Evolutionary conservation across 805 yeast genomes (phyloP).

Genomic region (Candida xiaguanensis): DNA sequence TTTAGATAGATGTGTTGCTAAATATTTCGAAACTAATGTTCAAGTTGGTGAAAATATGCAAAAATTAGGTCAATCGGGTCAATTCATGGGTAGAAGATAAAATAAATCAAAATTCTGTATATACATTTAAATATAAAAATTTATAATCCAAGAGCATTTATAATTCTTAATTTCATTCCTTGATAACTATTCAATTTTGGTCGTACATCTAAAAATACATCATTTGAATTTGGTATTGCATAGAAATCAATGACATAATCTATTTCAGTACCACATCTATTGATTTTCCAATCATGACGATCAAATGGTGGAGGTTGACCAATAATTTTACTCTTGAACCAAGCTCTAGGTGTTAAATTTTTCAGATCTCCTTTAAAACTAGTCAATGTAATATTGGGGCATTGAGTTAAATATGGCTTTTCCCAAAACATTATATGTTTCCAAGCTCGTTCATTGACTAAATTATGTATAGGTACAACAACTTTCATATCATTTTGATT

Average conservation of each 20-base stretch:
- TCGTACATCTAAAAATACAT: conserved; percentile 82
- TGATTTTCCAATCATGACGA: conserved; percentile 91
- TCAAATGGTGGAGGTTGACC: conserved; percentile 86
- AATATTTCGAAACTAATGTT: conserved; percentile 90
- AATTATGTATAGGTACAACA: conserved; percentile 90
- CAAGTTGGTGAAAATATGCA: conserved; percentile 81
- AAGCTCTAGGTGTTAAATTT: conserved; percentile 84
- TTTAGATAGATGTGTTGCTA: conserved; percentile 92
- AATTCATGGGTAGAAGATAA: conserved; percentile 42
- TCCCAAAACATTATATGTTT: conserved; percentile 82
- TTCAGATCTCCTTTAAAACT: conserved; percentile 87
- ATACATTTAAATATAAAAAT: not conserved
- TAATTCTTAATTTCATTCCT: conserved; percentile 69
- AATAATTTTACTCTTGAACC: conserved; percentile 54
- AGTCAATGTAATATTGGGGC: conserved; percentile 84
- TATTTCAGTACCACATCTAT: conserved; percentile 76
- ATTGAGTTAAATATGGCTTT: conserved; percentile 43
- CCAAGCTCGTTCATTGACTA: conserved; percentile 95
- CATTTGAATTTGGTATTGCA: conserved; percentile 39
- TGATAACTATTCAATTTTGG: conserved; percentile 83
- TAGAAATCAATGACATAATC: conserved; percentile 95
- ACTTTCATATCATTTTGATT: conserved; percentile 77
- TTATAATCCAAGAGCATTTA: conserved; percentile 42
- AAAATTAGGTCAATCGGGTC: conserved; percentile 44
- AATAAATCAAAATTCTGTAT: not conserved